Evolutionary conservation across 75 land plant genomes (phyloP).

Genomic region (Picea sitchensis): DNA sequence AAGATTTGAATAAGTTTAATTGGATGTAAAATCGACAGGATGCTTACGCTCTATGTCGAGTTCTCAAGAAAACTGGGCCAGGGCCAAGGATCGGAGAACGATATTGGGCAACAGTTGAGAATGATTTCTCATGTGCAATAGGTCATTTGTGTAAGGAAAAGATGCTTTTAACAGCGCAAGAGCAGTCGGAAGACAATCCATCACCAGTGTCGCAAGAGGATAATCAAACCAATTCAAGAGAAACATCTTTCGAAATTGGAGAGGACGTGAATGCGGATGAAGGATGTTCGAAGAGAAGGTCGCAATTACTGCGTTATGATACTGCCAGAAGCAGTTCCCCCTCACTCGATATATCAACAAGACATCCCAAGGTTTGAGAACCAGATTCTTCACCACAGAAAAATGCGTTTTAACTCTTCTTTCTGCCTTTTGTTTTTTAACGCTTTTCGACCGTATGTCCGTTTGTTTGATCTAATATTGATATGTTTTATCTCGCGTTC

Average conservation of each 20-base stretch:
- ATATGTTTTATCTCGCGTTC: not conserved
- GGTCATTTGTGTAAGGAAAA: not conserved
- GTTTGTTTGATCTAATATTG: not conserved
- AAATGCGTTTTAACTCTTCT: too few species aligned
- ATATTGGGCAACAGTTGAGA: constrained; percentile 28
- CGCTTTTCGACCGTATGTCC: not conserved
- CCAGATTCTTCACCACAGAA: too few species aligned
- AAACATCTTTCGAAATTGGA: constrained; percentile 4
- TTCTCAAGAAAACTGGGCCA: constrained; percentile 65
- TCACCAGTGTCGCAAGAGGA: not conserved
- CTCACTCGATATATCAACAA: not conserved
- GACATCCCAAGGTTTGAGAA: not conserved
- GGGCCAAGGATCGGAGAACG: constrained; percentile 49
- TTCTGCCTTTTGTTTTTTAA: not conserved
- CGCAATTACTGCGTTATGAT: not conserved
- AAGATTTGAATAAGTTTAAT: not conserved
- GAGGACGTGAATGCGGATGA: not conserved
- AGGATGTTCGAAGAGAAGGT: not conserved
- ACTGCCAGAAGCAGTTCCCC: not conserved
- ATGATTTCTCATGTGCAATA: not conserved
- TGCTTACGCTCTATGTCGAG: constrained; percentile 73
- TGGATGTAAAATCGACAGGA: constrained; percentile 32
- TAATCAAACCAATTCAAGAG: not conserved
- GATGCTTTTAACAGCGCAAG: too few species aligned
- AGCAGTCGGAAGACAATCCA: not conserved